Conservation (phyloP, 2,329 filamentous ascomycete species). For the Fusarium brachygibbosum region DNA sequence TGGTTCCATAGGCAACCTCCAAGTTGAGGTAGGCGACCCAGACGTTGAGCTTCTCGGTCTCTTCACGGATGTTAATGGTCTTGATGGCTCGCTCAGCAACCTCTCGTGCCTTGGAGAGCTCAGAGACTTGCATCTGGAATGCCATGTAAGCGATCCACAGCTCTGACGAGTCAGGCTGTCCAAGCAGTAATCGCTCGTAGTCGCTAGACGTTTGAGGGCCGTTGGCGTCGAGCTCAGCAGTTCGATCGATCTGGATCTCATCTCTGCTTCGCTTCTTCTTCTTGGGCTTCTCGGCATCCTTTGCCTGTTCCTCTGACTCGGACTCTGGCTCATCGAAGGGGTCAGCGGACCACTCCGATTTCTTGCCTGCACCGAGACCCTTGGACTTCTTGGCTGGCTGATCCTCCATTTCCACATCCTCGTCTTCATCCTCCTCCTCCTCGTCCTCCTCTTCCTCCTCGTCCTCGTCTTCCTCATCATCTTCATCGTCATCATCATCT, state of each 20-base stretch:
- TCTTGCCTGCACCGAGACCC: constrained; percentile 70
- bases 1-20: constrained; percentile 89
- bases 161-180: constrained; percentile 91
- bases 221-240: constrained; percentile 89
- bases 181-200: constrained; percentile 92
- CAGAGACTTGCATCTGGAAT: constrained; percentile 94
- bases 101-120: constrained; percentile 87
- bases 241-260: constrained; percentile 87
- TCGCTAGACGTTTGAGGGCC: constrained; percentile 92
- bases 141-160: constrained; percentile 99
- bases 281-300: constrained; percentile 57
- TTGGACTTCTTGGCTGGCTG: constrained; percentile 52
- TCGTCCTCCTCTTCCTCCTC: constrained; percentile 62
- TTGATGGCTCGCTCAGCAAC: constrained; percentile 91
- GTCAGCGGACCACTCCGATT: constrained; percentile 90
- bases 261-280: constrained; percentile 80
- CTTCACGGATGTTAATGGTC: constrained; percentile 91
- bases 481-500: constrained; percentile 56
- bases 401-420: constrained; percentile 58
- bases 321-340: constrained; percentile 71
- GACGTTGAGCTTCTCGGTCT: constrained; percentile 92
- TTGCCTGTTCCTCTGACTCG: constrained; percentile 59
- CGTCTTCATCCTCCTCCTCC: constrained; percentile 53
- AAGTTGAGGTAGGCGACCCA: constrained; percentile 97
- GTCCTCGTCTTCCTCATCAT: constrained; percentile 48